These are phyloP conservation scores for Sanghuangporus baumii DNA, from an alignment of 1,284 basidiomycete species.

Conservation along the genomic window DNA sequence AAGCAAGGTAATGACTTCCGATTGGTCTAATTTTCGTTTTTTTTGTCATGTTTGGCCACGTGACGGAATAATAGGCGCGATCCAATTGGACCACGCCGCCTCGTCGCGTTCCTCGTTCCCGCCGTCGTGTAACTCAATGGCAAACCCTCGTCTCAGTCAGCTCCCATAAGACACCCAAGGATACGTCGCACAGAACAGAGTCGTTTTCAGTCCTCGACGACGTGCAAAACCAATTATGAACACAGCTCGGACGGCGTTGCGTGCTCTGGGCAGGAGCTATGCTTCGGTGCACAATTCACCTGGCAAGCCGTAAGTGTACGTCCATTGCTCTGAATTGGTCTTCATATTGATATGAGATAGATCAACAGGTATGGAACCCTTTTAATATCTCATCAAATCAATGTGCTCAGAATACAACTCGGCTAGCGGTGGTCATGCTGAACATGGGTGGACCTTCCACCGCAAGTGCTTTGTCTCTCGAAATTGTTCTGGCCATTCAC, in stretches of 20 bases:
- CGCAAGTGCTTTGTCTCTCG: conserved; percentile 38
- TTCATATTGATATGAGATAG: conserved; percentile 27
- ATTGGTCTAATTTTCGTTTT: too few relatives aligned
- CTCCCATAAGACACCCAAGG: neutral
- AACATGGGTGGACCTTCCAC: conserved; percentile 98
- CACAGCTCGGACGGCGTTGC: conserved; percentile 9
- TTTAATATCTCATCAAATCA: neutral
- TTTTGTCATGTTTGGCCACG: too few relatives aligned
- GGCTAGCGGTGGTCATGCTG: conserved; percentile 86
- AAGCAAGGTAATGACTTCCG: too few relatives aligned
- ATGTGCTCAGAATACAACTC: neutral
- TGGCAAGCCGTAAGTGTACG: conserved; percentile 31
- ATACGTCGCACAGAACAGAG: neutral
- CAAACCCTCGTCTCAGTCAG: neutral
- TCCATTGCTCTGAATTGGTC: conserved; percentile 4
- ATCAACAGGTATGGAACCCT: conserved; percentile 50
- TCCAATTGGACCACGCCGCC: conserved; percentile 13
- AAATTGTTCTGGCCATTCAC: conserved; percentile 11
- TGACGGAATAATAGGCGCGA: neutral
- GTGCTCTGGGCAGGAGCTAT: conserved; percentile 28
- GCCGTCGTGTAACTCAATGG: neutral
- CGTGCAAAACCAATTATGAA: neutral
- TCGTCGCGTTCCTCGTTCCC: neutral
- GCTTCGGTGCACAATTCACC: conserved; percentile 33
- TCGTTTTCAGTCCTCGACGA: neutral